A percentile compares a stretch with the other conserved stretches of the same genome.
phyloP scores from a whole-genome alignment of 75 land plant species.

The Picea sitchensis region DNA sequence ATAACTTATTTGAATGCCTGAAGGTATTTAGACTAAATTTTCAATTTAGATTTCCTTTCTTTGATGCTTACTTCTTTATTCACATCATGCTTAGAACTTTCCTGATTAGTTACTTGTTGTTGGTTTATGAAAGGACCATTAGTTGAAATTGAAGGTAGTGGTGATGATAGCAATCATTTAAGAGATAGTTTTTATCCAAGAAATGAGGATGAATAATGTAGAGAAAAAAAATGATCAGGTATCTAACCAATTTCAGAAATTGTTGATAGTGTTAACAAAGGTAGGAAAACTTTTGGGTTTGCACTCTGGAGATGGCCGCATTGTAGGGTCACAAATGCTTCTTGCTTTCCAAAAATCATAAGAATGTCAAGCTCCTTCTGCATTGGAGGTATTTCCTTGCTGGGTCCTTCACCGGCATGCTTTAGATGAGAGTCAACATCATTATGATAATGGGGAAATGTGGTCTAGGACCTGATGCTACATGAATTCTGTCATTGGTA shows the following conservation, averaged over 20 bases:
- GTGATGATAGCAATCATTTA: constrained; percentile 85
- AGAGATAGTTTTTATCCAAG: constrained; percentile 70
- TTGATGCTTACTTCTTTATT: background rate
- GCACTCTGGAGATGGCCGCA: constrained; percentile 93
- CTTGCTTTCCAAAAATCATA: constrained; percentile 46
- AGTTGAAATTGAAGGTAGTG: constrained; percentile 80
- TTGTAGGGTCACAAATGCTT: constrained; percentile 81
- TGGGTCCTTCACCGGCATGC: no score
- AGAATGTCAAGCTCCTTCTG: constrained; percentile 36
- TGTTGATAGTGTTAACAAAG: constrained; percentile 74
- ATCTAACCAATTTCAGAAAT: constrained; percentile 94
- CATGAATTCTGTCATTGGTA: no score
- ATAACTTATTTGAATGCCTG: constrained; percentile 84
- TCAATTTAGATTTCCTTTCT: background rate
- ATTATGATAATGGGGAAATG: no score
- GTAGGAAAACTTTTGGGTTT: constrained; percentile 78
- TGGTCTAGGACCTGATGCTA: no score
- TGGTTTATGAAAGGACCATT: constrained; percentile 60
- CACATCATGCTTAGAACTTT: background rate
- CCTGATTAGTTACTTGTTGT: background rate
- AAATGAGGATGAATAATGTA: constrained; percentile 67
- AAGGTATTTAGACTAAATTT: constrained; percentile 38
- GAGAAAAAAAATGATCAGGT: constrained; percentile 87
- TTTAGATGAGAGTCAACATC: no score
- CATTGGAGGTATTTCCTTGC: constrained; percentile 62